Percentiles rank a stretch among this genome's conserved stretches.
Conservation (phyloP, 441 rosid genomes). For the Brassica balearica region DNA sequence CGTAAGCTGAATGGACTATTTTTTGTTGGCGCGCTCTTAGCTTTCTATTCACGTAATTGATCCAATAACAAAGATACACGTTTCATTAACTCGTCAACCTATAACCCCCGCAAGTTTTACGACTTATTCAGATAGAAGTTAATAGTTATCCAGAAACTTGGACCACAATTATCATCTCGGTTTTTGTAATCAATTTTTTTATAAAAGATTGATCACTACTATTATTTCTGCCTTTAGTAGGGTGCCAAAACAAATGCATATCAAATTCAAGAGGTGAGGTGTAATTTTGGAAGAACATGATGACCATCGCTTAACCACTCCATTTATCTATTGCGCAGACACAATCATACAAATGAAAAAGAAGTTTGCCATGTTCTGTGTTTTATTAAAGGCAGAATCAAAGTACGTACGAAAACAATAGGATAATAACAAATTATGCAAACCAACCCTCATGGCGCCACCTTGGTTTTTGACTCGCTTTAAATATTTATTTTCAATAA, state of each 20-base stretch:
- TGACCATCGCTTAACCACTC: slow-evolving; percentile 32
- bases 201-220: neutral
- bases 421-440: slow-evolving; percentile 1
- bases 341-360: neutral
- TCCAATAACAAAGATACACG: slow-evolving; percentile 37
- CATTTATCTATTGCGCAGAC: neutral
- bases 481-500: neutral
- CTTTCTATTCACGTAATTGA: slow-evolving; percentile 6
- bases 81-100: neutral
- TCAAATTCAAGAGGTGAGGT: slow-evolving; percentile 28
- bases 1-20: neutral
- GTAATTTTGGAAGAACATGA: slow-evolving; percentile 27
- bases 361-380: neutral
- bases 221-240: neutral
- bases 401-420: slow-evolving; percentile 15
- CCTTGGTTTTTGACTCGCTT: slow-evolving; percentile 5
- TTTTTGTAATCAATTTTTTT: neutral
- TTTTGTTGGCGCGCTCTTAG: slow-evolving; percentile 17
- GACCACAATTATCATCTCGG: neutral
- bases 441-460: neutral
- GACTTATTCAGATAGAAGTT: slow-evolving; percentile 12
- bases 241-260: slow-evolving; percentile 5
- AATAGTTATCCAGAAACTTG: neutral
- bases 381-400: slow-evolving; percentile 17
- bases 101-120: neutral